Evolutionary conservation across 2,329 filamentous ascomycete species (phyloP), one percentile per base, ranked within the genome.

Genomic region (Penicillium sclerotigenum): DNA sequence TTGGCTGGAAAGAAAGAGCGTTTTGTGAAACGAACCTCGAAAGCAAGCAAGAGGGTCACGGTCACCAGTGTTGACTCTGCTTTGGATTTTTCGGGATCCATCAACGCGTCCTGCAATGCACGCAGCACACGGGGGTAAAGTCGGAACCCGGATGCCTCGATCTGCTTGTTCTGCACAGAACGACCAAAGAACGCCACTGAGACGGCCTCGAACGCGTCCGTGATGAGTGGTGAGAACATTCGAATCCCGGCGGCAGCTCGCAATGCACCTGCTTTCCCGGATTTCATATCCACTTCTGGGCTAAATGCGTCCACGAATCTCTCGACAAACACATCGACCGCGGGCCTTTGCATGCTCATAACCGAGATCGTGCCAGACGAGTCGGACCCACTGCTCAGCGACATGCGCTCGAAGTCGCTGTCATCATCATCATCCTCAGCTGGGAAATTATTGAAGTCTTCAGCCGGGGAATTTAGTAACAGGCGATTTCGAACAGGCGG

Each of bases 301-400:
- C 72, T 74, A 36, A 75, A 75, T 5, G 72, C 73, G 52, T 75
- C 73, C 8, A 75, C 66, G 31, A 75, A 75, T 5, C 72, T 71
- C 47, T 72, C 70, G 13, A 75, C 68, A 49, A 73, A 74, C 7
- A 71, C 62, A 56, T 75, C 73, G 2, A 73, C 57, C 29, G 66
- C 66, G 2, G 68, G 68, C 33, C 59, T 56, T 22, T 64, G 57
- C 43, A 62, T 52, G 20, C 56, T 61, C 43, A 70, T 62, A 5
- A 64, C 53, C 7, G 60, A 62, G 0, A 69, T 57, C 5, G 59
- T 54, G 14, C 64, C 57, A 6, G 68, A 64, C 2, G 67, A 68
- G 47, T 68, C 67, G 1, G 62, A 65, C 9, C 63, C 63, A 45
- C 62, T 66, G 18, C 58, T 59, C 34, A 61, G 43, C 0, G 67